Percentiles rank a stretch among this genome's conserved stretches.
These are phyloP conservation scores for Bondarzewia mesenterica DNA, from an alignment of 1,284 basidiomycete species.

Conservation along the genomic window DNA sequence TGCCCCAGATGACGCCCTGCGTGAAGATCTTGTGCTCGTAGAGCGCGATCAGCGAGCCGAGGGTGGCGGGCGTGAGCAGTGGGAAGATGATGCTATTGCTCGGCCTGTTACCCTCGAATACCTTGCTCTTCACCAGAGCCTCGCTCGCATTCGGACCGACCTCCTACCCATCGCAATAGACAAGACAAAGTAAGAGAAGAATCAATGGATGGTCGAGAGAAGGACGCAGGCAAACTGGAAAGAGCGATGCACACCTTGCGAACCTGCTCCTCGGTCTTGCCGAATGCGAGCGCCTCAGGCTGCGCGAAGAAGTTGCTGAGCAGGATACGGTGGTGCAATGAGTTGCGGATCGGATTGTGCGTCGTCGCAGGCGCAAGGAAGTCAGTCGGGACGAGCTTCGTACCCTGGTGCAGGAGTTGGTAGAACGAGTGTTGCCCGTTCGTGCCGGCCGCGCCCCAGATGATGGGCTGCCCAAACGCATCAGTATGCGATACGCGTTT, in stretches of 20 bases:
- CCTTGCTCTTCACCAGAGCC: conserved; percentile 91
- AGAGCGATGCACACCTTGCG: conserved; percentile 22
- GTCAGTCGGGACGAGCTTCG: conserved; percentile 89
- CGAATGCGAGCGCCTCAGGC: conserved; percentile 94
- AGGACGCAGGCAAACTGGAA: no score
- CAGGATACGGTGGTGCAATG: conserved; percentile 94
- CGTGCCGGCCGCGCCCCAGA: conserved; percentile 97
- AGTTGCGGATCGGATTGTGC: conserved; percentile 81
- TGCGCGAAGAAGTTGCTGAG: conserved; percentile 98
- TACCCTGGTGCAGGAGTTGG: conserved; percentile 95
- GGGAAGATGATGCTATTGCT: conserved; percentile 98
- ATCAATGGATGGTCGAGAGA: neutral
- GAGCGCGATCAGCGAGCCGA: conserved; percentile 83
- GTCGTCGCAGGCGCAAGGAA: conserved; percentile 94
- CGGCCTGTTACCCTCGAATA: conserved; percentile 95
- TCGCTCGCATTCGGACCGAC: conserved; percentile 72
- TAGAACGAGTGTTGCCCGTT: conserved; percentile 99
- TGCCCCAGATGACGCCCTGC: conserved; percentile 95
- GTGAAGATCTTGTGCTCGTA: conserved; percentile 99
- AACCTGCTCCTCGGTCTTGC: conserved; percentile 91
- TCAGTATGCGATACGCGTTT: neutral
- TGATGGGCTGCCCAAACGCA: conserved; percentile 67
- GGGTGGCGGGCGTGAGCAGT: conserved; percentile 81
- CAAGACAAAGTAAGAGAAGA: neutral
- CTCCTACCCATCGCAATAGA: conserved; percentile 38